phyloP scores from a whole-genome alignment of 257 asterid genomes.

The Salvia splendens region DNA sequence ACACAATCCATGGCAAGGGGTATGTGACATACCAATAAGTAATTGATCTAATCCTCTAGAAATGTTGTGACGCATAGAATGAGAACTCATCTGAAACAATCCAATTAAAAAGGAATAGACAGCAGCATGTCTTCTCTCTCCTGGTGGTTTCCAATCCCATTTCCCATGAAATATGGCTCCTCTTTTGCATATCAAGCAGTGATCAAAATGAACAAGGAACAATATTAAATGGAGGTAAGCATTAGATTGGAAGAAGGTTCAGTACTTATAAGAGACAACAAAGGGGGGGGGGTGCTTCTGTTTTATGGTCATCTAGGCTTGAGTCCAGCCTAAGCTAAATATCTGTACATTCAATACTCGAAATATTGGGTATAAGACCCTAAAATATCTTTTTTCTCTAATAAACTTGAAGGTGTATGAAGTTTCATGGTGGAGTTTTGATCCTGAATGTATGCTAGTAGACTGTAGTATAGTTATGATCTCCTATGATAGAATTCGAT shows the following conservation, averaged over 20 bases:
- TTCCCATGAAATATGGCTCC: not conserved
- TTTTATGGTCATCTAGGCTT: not conserved
- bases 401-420: not conserved
- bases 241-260: not conserved
- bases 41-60: not conserved
- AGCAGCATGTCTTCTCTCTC: not conserved
- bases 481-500: not conserved
- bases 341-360: too few species aligned
- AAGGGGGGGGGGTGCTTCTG: not conserved
- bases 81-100: not conserved
- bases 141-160: not conserved
- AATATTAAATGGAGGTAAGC: too few species aligned
- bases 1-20: not conserved
- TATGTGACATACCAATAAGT: not conserved
- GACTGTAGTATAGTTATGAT: not conserved
- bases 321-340: not conserved
- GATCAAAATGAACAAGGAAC: too few species aligned
- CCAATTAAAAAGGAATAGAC: not conserved
- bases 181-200: too few species aligned
- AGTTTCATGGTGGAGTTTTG: not conserved
- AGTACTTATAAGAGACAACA: not conserved
- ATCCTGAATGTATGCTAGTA: not conserved
- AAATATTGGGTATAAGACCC: not conserved
- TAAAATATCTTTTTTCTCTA: not conserved
- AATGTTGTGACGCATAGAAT: not conserved